phyloP scores from a whole-genome alignment of 2,329 filamentous ascomycete genomes.

The Laburnicola sp. region DNA sequence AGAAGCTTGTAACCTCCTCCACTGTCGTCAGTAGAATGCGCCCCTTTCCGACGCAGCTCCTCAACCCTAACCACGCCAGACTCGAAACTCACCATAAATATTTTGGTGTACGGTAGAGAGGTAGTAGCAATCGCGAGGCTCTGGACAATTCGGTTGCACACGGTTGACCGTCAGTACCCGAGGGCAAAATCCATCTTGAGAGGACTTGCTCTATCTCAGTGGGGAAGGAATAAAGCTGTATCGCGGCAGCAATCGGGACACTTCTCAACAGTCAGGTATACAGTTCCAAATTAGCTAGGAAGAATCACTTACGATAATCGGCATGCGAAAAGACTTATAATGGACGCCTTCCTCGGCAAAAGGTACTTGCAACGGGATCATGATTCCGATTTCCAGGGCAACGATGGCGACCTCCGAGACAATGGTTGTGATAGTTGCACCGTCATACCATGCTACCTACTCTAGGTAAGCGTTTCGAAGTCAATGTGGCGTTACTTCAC shows the following conservation, averaged over 20 bases:
- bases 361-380: constrained; percentile 18
- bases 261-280: constrained; percentile 9
- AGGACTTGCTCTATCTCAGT: constrained; percentile 15
- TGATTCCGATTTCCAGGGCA: constrained; percentile 24
- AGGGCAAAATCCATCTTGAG: constrained; percentile 25
- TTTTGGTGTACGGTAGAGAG: constrained; percentile 33
- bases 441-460: constrained; percentile 26
- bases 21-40: constrained; percentile 1
- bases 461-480: constrained; percentile 1
- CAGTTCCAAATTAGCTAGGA: neutral
- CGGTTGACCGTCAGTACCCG: constrained; percentile 32
- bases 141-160: constrained; percentile 31
- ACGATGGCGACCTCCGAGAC: constrained; percentile 27
- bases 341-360: constrained; percentile 17
- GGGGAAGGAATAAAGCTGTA: constrained; percentile 22
- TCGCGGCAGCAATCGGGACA: constrained; percentile 16
- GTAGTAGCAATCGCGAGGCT: constrained; percentile 32
- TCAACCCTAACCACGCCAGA: constrained; percentile 19
- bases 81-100: constrained; percentile 29
- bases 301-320: constrained; percentile 18
- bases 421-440: constrained; percentile 20
- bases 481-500: neutral
- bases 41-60: constrained; percentile 3
- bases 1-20: neutral
- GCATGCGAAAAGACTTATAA: constrained; percentile 27